Conservation (phyloP, 345 rosid species). For the Ailanthus altissimus region DNA sequence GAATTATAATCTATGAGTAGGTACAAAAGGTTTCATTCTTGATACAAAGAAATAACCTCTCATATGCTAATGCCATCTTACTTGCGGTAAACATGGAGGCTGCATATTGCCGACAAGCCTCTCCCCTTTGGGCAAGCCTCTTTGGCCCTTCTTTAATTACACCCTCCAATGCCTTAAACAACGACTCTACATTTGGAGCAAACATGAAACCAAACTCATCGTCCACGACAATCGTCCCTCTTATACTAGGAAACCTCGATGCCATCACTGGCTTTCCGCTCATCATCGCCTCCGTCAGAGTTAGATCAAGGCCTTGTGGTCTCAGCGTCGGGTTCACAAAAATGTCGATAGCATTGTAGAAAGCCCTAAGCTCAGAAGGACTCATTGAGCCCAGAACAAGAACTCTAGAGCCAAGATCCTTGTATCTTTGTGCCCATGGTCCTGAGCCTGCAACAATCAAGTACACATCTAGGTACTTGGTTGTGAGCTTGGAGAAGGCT, state of each 20-base stretch:
- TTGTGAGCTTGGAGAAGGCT: constrained; percentile 54
- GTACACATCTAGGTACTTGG: constrained; percentile 46
- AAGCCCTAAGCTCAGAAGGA: constrained; percentile 56
- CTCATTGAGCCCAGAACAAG: constrained; percentile 71
- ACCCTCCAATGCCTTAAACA: constrained; percentile 54
- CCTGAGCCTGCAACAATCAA: constrained; percentile 82
- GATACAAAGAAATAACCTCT: constrained; percentile 83
- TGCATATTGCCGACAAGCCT: constrained; percentile 67
- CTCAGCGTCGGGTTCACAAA: constrained; percentile 87
- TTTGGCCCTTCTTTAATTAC: constrained; percentile 61
- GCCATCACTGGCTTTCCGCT: constrained; percentile 91
- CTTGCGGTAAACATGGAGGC: constrained; percentile 74
- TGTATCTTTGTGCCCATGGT: constrained; percentile 85
- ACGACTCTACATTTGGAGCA: constrained; percentile 78
- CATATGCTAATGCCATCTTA: constrained; percentile 94
- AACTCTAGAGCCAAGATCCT: constrained; percentile 56
- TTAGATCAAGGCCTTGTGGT: constrained; percentile 92
- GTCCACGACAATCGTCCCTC: constrained; percentile 76
- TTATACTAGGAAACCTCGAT: constrained; percentile 83
- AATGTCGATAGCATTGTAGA: constrained; percentile 76
- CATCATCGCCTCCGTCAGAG: constrained; percentile 95
- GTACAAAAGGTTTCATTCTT: constrained; percentile 66
- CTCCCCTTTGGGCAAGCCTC: constrained; percentile 73
- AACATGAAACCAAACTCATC: constrained; percentile 90
- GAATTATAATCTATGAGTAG: constrained; percentile 35